Evolutionary conservation across 1,284 basidiomycete genomes (phyloP).

Genomic region (Boletellus deceptivus): DNA sequence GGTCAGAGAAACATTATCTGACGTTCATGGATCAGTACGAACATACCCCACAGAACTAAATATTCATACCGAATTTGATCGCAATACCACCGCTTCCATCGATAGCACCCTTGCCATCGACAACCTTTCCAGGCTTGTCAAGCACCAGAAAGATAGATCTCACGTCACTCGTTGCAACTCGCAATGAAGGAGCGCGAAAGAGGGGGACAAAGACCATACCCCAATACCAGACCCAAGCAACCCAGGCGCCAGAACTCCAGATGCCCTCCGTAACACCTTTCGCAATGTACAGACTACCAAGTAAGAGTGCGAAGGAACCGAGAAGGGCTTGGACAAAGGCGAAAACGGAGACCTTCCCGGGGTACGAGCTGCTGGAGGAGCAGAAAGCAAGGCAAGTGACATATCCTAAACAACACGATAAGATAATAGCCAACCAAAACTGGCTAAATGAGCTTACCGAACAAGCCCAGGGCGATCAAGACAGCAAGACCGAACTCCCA

Average conservation of each 20-base stretch:
- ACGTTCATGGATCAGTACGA: slow-evolving; percentile 1
- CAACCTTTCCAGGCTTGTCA: slow-evolving; percentile 77
- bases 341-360: slow-evolving; percentile 45
- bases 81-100: slow-evolving; percentile 72
- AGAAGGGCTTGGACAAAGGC: slow-evolving; percentile 80
- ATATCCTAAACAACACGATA: slow-evolving; percentile 10
- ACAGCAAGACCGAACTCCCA: slow-evolving; percentile 71
- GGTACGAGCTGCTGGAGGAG: slow-evolving; percentile 9
- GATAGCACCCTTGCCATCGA: slow-evolving; percentile 76
- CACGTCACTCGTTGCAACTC: slow-evolving; percentile 11
- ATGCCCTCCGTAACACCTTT: slow-evolving; percentile 29
- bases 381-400: slow-evolving; percentile 13
- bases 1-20: slow-evolving; percentile 78
- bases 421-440: neutral
- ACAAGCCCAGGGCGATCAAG: slow-evolving; percentile 73
- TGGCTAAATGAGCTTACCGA: slow-evolving; percentile 46
- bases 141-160: slow-evolving; percentile 61
- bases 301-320: slow-evolving; percentile 71
- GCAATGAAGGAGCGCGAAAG: slow-evolving; percentile 23
- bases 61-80: slow-evolving; percentile 75
- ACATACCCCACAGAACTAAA: neutral
- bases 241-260: slow-evolving; percentile 32
- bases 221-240: slow-evolving; percentile 34
- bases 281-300: slow-evolving; percentile 52
- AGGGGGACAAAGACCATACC: slow-evolving; percentile 26